Conservation (phyloP, 495 filamentous ascomycete species). For the Xylaria sp. region DNA sequence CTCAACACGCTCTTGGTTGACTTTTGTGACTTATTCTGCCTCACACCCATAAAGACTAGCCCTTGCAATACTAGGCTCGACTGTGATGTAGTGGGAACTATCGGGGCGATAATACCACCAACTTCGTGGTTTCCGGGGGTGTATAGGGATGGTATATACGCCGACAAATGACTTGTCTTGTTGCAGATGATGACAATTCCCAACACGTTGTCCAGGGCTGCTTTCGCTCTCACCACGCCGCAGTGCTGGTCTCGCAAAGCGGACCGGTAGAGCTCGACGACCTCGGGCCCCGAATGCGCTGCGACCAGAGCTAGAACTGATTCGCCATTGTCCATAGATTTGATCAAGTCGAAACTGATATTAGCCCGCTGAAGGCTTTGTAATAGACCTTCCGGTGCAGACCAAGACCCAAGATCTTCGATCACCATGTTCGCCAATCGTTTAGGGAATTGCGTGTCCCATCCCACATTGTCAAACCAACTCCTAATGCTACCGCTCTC, state of each 20-base stretch:
- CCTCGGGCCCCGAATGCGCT: conserved; percentile 76
- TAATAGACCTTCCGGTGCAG: conserved; percentile 73
- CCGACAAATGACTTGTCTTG: conserved; percentile 67
- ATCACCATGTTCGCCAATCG: conserved; percentile 67
- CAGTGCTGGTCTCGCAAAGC: conserved; percentile 78
- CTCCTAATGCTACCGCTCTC: conserved; percentile 57
- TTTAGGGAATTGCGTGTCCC: conserved; percentile 58
- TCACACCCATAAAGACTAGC: conserved; percentile 78
- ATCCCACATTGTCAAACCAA: conserved; percentile 60
- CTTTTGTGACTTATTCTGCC: conserved; percentile 80
- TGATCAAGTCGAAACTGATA: conserved; percentile 78
- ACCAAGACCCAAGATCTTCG: conserved; percentile 72
- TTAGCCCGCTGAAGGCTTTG: conserved; percentile 72
- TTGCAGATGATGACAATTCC: conserved; percentile 87
- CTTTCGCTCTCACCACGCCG: conserved; percentile 83
- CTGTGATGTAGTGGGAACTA: conserved; percentile 74
- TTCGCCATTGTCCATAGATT: conserved; percentile 78
- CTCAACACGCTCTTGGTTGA: conserved; percentile 74
- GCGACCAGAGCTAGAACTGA: conserved; percentile 77
- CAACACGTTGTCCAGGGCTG: conserved; percentile 69
- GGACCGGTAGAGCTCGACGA: conserved; percentile 81
- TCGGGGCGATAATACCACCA: conserved; percentile 84
- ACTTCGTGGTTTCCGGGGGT: conserved; percentile 55
- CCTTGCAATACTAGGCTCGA: conserved; percentile 77
- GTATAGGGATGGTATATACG: conserved; percentile 71